Percentiles rank a stretch among this genome's conserved stretches.
Evolutionary conservation across 2,329 filamentous ascomycete species (phyloP).

Genomic region (Thielaviopsis ethacetica): DNA sequence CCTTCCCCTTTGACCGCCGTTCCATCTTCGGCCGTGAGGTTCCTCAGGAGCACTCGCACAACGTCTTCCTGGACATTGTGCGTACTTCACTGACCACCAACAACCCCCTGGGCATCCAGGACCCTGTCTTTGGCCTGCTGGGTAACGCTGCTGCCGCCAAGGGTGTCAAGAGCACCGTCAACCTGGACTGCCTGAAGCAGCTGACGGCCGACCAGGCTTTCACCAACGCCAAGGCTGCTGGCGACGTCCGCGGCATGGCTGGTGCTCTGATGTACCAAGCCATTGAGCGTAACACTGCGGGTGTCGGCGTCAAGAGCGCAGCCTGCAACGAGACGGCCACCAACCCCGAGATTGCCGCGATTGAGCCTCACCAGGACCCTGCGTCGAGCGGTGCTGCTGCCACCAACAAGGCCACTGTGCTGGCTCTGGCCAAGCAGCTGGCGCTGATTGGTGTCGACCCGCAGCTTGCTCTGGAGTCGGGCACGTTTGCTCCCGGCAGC

Average conservation of each 20-base stretch:
- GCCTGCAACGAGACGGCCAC: constrained; percentile 39
- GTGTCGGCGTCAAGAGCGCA: constrained; percentile 29
- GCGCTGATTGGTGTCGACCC: constrained; percentile 45
- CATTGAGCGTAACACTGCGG: constrained; percentile 33
- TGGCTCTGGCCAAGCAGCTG: constrained; percentile 43
- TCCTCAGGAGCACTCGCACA: constrained; percentile 40
- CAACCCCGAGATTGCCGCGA: constrained; percentile 49
- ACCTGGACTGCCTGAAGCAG: constrained; percentile 29
- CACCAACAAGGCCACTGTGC: constrained; percentile 43
- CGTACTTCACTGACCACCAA: constrained; percentile 29
- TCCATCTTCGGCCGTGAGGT: constrained; percentile 24
- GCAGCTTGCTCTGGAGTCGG: constrained; percentile 39
- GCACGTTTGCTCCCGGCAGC: constrained; percentile 46
- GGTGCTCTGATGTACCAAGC: constrained; percentile 37
- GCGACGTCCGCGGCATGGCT: constrained; percentile 36
- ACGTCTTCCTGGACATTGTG: constrained; percentile 29
- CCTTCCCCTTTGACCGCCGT: constrained; percentile 8
- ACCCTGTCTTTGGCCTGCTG: constrained; percentile 34
- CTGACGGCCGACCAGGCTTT: constrained; percentile 41
- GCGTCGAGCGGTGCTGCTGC: constrained; percentile 38
- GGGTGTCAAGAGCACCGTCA: constrained; percentile 27
- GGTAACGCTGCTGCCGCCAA: constrained; percentile 29
- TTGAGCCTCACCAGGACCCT: constrained; percentile 52
- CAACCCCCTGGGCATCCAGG: constrained; percentile 33
- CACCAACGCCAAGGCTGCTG: constrained; percentile 38